phyloP scores from a whole-genome alignment of 2,329 filamentous ascomycete genomes.

The Lithohypha guttulata region DNA sequence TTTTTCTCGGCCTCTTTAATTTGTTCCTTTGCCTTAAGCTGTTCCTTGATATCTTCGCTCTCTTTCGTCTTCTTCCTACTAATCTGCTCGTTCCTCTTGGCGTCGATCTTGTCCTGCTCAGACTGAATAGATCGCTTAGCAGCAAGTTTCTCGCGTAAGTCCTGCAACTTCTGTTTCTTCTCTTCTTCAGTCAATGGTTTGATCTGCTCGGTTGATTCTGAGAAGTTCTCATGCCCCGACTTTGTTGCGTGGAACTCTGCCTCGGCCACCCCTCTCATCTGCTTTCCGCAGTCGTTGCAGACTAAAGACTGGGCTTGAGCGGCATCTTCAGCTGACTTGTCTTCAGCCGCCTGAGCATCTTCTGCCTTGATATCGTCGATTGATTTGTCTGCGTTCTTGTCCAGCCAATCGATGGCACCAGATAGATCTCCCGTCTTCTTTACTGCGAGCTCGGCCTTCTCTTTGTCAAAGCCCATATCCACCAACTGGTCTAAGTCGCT shows the following conservation, averaged over 20 bases:
- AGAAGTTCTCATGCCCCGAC: conserved; percentile 83
- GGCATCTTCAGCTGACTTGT: conserved; percentile 54
- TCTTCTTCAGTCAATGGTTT: conserved; percentile 84
- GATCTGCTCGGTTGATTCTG: conserved; percentile 86
- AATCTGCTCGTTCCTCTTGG: conserved; percentile 75
- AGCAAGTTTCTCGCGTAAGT: conserved; percentile 60
- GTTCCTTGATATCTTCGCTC: conserved; percentile 78
- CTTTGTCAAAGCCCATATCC: conserved; percentile 69
- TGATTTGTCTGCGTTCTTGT: conserved; percentile 78
- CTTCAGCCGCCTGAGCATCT: conserved; percentile 46
- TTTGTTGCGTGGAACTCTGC: conserved; percentile 87
- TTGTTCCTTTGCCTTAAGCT: conserved; percentile 75
- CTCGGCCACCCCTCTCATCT: conserved; percentile 67
- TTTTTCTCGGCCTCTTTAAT: conserved; percentile 84
- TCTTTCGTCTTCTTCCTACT: conserved; percentile 84
- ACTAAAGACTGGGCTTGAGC: conserved; percentile 68
- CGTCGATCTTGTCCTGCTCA: conserved; percentile 65
- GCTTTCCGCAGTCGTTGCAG: conserved; percentile 92
- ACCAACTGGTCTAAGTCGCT: conserved; percentile 50
- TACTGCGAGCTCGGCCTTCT: conserved; percentile 71
- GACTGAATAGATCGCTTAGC: conserved; percentile 61
- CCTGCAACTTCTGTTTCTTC: conserved; percentile 67
- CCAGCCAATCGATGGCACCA: conserved; percentile 87
- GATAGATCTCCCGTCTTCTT: conserved; percentile 77
- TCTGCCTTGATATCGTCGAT: conserved; percentile 66